Percentiles rank a stretch among this genome's conserved stretches.
Evolutionary conservation across 805 yeast species (phyloP).

Genomic region (Candida michaelii): DNA sequence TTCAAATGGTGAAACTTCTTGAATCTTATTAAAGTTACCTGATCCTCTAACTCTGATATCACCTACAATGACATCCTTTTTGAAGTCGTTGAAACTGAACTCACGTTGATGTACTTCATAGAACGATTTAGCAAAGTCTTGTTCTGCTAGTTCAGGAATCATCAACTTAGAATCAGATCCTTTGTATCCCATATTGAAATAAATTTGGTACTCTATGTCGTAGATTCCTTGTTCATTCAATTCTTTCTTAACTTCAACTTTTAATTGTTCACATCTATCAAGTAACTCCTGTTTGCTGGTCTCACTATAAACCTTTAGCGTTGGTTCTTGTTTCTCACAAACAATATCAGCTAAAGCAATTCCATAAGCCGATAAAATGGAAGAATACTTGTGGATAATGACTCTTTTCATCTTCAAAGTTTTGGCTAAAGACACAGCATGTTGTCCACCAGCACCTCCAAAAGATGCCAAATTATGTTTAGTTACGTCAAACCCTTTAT

Average conservation of each 20-base stretch:
- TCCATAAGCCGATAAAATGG: conserved; percentile 84
- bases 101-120: conserved; percentile 60
- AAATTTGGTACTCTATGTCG: conserved; percentile 13
- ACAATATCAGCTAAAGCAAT: conserved; percentile 86
- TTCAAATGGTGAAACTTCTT: conserved; percentile 51
- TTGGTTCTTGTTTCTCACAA: conserved; percentile 75
- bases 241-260: conserved; percentile 12
- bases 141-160: conserved; percentile 19
- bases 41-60: conserved; percentile 74
- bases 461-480: conserved; percentile 76
- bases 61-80: conserved; percentile 60
- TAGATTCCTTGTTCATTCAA: conserved; percentile 16
- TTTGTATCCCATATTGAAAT: conserved; percentile 22
- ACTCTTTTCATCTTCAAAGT: conserved; percentile 67
- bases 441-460: conserved; percentile 96
- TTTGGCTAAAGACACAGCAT: conserved; percentile 75
- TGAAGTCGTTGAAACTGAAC: conserved; percentile 64
- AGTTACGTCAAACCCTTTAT: conserved; percentile 69
- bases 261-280: conserved; percentile 15
- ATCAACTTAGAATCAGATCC: conserved; percentile 29
- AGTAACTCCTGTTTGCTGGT: conserved; percentile 21
- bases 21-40: conserved; percentile 49
- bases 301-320: conserved; percentile 42
- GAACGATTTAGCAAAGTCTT: conserved; percentile 46
- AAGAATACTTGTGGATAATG: conserved; percentile 76